phyloP scores from a whole-genome alignment of 2,329 filamentous ascomycete species.

The Neocatenulostroma microsporum region DNA sequence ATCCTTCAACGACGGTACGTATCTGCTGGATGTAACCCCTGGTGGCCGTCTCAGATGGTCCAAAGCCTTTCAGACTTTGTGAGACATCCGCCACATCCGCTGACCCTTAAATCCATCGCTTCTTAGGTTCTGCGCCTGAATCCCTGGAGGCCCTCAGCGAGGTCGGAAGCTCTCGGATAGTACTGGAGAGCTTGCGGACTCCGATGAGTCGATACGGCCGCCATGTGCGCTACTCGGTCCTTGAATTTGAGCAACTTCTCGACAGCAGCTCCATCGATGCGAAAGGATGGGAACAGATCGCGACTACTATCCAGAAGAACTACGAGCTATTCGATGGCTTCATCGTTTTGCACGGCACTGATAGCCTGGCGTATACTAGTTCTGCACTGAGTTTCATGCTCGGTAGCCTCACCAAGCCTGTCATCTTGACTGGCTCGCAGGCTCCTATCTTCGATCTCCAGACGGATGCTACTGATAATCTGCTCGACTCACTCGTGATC shows the following conservation, averaged over 20 bases:
- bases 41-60: no score
- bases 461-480: constrained; percentile 84
- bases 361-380: constrained; percentile 67
- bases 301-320: constrained; percentile 69
- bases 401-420: constrained; percentile 71
- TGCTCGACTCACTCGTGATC: constrained; percentile 79
- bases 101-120: no score
- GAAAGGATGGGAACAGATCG: constrained; percentile 77
- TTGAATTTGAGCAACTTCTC: constrained; percentile 76
- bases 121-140: no score
- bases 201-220: constrained; percentile 72
- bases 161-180: no score
- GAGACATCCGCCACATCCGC: no score
- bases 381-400: constrained; percentile 93
- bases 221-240: constrained; percentile 72
- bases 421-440: constrained; percentile 64
- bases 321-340: constrained; percentile 73
- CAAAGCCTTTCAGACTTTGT: no score
- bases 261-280: constrained; percentile 88
- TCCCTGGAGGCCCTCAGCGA: no score
- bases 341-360: constrained; percentile 58
- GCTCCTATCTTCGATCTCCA: constrained; percentile 86
- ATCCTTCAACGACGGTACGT: constrained; percentile 72
- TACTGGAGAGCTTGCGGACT: constrained; percentile 63
- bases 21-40: no score